These are phyloP conservation scores for Phytophthora sansomeana DNA, from an alignment of 352 stramenopile genomes.

Conservation along the genomic window DNA sequence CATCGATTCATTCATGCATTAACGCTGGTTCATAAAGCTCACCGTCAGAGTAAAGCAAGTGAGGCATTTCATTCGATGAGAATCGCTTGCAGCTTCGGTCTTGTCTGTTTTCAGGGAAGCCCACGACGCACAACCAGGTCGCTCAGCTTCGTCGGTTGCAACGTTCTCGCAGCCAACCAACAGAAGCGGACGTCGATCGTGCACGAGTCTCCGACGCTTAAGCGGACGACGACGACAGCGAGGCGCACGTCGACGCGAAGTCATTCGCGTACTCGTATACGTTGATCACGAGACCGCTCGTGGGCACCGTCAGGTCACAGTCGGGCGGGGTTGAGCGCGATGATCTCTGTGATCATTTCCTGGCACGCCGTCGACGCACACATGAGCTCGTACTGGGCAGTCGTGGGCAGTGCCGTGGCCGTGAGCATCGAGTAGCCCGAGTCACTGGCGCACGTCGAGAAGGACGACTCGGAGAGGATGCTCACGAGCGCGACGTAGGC, in stretches of 20 bases:
- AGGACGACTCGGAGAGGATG: conserved; percentile 20
- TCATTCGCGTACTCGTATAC: conserved; percentile 34
- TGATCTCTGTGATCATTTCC: conserved; percentile 24
- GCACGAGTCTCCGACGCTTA: background rate
- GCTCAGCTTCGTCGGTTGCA: background rate
- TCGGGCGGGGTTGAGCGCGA: conserved; percentile 32
- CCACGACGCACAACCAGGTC: background rate
- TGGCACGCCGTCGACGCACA: conserved; percentile 34
- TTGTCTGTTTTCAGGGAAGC: background rate
- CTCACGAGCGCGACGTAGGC: conserved; percentile 25
- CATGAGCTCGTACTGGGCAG: conserved; percentile 34
- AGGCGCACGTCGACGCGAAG: conserved; percentile 22
- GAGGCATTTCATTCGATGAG: background rate
- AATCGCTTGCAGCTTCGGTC: background rate
- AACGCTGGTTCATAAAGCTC: conserved; percentile 1
- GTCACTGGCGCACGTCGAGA: conserved; percentile 22
- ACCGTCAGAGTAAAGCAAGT: background rate
- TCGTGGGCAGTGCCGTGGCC: conserved; percentile 31
- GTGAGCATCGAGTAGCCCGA: conserved; percentile 41
- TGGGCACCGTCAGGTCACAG: conserved; percentile 35
- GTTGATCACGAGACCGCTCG: conserved; percentile 28
- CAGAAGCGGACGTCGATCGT: background rate
- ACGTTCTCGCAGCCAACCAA: background rate
- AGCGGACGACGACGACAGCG: background rate
- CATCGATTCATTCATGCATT: conserved; percentile 1